A percentile compares a stretch with the other conserved stretches of the same genome.
These are phyloP conservation scores for Pseudotulostoma volvatum DNA, from an alignment of 495 filamentous ascomycete species.

Conservation along the genomic window DNA sequence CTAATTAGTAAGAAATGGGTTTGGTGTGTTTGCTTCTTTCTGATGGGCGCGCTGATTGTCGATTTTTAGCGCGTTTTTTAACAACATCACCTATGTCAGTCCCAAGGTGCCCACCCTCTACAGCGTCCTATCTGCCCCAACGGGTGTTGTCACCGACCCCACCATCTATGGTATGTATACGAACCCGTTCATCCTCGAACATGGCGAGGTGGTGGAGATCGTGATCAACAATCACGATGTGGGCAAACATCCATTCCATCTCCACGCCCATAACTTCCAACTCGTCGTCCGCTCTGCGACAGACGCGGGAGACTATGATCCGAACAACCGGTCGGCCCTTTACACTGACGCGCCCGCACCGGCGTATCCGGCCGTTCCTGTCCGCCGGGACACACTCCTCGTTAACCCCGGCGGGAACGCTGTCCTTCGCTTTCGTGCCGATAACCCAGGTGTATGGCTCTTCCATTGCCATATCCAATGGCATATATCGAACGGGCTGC, in stretches of 20 bases:
- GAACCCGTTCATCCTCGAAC: constrained; percentile 49
- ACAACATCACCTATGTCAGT: constrained; percentile 55
- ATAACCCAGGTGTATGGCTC: constrained; percentile 46
- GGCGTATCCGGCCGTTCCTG: constrained; percentile 24
- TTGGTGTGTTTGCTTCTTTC: no score
- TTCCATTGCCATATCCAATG: constrained; percentile 56
- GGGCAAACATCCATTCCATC: constrained; percentile 70
- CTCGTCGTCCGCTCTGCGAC: constrained; percentile 34
- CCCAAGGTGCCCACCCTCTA: constrained; percentile 74
- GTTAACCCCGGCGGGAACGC: constrained; percentile 38
- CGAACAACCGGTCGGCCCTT: constrained; percentile 17
- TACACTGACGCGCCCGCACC: background rate
- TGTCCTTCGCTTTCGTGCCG: constrained; percentile 50
- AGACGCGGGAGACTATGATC: constrained; percentile 24
- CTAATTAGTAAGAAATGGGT: constrained; percentile 11
- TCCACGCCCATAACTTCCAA: constrained; percentile 80
- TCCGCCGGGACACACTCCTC: constrained; percentile 41
- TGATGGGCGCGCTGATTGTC: constrained; percentile 3
- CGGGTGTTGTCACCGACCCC: constrained; percentile 42
- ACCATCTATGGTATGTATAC: constrained; percentile 59
- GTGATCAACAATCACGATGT: constrained; percentile 64
- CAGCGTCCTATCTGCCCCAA: constrained; percentile 45
- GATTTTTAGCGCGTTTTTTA: constrained; percentile 52
- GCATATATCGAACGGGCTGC: constrained; percentile 35
- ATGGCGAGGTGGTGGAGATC: constrained; percentile 57